Evolutionary conservation across 2,329 filamentous ascomycete genomes (phyloP), one percentile per base, ranked within the genome.

Genomic region (Trichoderma sp.): DNA sequence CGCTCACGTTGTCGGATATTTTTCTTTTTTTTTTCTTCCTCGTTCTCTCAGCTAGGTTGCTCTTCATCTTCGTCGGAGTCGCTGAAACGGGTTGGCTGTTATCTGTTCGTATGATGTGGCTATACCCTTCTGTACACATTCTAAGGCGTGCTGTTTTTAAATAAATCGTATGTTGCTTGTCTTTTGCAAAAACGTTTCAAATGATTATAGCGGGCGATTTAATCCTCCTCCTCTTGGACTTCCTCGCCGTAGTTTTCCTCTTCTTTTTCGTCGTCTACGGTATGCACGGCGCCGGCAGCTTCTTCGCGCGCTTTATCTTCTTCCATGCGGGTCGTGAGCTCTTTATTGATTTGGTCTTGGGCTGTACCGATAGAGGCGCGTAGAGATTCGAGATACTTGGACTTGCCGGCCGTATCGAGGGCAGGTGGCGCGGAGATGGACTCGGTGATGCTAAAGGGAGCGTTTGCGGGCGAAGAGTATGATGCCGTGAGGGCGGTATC

Each of bases 171-270:
- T 26, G 36, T 34, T 67, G 53, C 55, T 43, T 17, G 15, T n/a
- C 39, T 9, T 39, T 28, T 53, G 57, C 57, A 28, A 36, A 36
- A 36, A 20, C 39, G n/a, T 36, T 30, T 32, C 17, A 12, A 7
- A 15, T 20, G 28, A 20, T 11, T 11, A 6, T 32, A 15, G 11
- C 17, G 23, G 28, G 11, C 17, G 32, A 8, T 65, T 71, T 50
- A 72, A 73, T 81, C 80, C 39, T 88, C 88, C 70, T 92, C 91
- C 55, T 92, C 91, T 64, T 91, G 90, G 13, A 90, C 88, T 80
- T 97, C 94, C 80, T 97, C 94, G 62, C 94, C 94, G 79, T 97
- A 97, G 78, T 94, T 92, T 76, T 93, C 89, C 78, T 94, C 92
- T 78, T 91, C 89, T 73, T 87, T 86, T 12, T 80, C 84, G 72